phyloP scores from a whole-genome alignment of 2,329 filamentous ascomycete genomes.

The Aureobasidium lini region DNA sequence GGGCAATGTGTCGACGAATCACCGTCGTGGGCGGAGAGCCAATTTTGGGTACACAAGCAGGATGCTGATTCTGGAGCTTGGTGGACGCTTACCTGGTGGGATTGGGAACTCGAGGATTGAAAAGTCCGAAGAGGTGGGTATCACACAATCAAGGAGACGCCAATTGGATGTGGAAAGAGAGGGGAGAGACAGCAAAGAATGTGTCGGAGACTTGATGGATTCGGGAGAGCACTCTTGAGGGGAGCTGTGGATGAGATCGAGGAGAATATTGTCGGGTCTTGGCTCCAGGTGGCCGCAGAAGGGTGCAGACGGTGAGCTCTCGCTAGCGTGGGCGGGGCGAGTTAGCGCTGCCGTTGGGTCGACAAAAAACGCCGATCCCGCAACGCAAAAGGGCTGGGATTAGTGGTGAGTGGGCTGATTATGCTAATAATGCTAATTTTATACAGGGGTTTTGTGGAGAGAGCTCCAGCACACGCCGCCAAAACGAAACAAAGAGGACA shows the following conservation, averaged over 20 bases:
- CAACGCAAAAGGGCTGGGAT: constrained; percentile 12
- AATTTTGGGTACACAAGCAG: constrained; percentile 11
- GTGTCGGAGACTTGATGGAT: constrained; percentile 10
- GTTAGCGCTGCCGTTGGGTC: constrained; percentile 11
- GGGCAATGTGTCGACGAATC: constrained; percentile 9
- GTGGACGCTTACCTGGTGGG: constrained; percentile 11
- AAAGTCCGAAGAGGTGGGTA: constrained; percentile 11
- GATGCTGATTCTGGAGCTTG: neutral
- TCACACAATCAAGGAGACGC: constrained; percentile 13
- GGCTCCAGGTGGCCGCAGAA: constrained; percentile 6
- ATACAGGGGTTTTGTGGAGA: constrained; percentile 12
- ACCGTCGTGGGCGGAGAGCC: constrained; percentile 1
- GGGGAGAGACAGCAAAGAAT: neutral
- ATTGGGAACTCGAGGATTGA: neutral
- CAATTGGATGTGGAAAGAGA: neutral
- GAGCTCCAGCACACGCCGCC: constrained; percentile 3
- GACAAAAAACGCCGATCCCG: constrained; percentile 11
- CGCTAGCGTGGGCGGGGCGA: constrained; percentile 10
- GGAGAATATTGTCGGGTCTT: constrained; percentile 14
- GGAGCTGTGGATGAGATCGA: constrained; percentile 11
- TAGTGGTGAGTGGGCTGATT: constrained; percentile 11
- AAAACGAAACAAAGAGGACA: constrained; percentile 2
- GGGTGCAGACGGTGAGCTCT: constrained; percentile 12
- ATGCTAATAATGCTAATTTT: constrained; percentile 12
- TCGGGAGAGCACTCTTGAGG: constrained; percentile 9